phyloP scores from a whole-genome alignment of 164 flowering plant genomes.

The Piper longum region DNA sequence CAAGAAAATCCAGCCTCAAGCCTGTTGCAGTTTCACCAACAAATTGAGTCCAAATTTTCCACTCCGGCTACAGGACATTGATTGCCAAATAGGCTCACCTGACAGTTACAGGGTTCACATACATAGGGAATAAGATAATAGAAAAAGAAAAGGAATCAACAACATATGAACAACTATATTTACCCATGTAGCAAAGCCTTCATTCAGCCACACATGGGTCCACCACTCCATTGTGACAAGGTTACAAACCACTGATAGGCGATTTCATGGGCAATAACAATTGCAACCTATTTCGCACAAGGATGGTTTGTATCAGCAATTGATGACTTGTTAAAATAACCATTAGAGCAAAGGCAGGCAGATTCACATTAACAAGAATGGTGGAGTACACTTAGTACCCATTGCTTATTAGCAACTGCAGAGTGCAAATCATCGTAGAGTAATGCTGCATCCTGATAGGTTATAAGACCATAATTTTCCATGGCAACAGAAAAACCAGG shows the following conservation, averaged over 20 bases:
- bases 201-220: slow-evolving; percentile 98
- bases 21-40: slow-evolving; percentile 75
- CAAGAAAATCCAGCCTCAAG: slow-evolving; percentile 77
- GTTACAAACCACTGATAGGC: slow-evolving; percentile 99
- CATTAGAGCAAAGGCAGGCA: not conserved
- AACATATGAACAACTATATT: not conserved
- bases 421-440: slow-evolving; percentile 87
- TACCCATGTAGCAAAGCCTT: slow-evolving; percentile 99
- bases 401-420: slow-evolving; percentile 83
- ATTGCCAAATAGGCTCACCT: slow-evolving; percentile 90
- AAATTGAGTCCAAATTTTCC: slow-evolving; percentile 98
- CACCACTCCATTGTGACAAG: slow-evolving; percentile 99
- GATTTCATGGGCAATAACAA: slow-evolving; percentile 91
- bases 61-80: slow-evolving; percentile 86
- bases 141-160: not conserved
- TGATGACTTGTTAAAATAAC: not conserved
- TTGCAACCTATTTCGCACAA: slow-evolving; percentile 54
- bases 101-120: slow-evolving; percentile 1
- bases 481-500: slow-evolving; percentile 99
- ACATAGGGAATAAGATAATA: not conserved
- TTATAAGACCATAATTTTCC: slow-evolving; percentile 98
- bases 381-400: slow-evolving; percentile 30
- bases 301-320: not conserved
- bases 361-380: not conserved
- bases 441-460: slow-evolving; percentile 85